Evolutionary conservation across 768 basidiomycete genomes (phyloP).

Genomic region (Lentinula raphanica): DNA sequence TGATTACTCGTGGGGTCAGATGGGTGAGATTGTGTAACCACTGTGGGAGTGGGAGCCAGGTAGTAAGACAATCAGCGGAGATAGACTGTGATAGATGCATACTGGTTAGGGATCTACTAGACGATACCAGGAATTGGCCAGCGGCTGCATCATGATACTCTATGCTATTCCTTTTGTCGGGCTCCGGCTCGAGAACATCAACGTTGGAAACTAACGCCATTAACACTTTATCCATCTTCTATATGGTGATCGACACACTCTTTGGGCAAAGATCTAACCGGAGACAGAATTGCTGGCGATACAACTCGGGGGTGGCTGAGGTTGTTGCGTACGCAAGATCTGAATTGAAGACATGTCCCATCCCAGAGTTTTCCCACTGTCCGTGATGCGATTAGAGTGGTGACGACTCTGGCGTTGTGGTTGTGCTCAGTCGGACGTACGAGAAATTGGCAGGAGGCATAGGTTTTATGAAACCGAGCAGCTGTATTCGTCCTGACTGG

Average conservation of each 20-base stretch:
- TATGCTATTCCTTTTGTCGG: constrained; percentile 70
- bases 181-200: constrained; percentile 21
- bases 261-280: constrained; percentile 36
- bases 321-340: constrained; percentile 30
- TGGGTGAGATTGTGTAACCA: constrained; percentile 67
- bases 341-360: constrained; percentile 75
- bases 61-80: not conserved
- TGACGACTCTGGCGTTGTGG: constrained; percentile 45
- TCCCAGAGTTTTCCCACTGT: constrained; percentile 72
- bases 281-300: constrained; percentile 43
- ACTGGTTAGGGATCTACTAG: constrained; percentile 66
- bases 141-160: constrained; percentile 82
- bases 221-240: constrained; percentile 66
- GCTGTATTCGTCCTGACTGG: constrained; percentile 36
- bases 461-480: constrained; percentile 52
- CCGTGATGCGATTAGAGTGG: constrained; percentile 30
- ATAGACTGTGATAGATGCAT: constrained; percentile 19
- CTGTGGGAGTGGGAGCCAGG: constrained; percentile 39
- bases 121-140: constrained; percentile 74
- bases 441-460: constrained; percentile 37
- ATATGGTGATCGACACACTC: constrained; percentile 53
- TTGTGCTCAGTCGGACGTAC: constrained; percentile 32
- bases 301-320: constrained; percentile 53
- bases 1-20: constrained; percentile 51
- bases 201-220: constrained; percentile 26